phyloP scores from a whole-genome alignment of 2,329 filamentous ascomycete genomes.

The Neurospora sp. region DNA sequence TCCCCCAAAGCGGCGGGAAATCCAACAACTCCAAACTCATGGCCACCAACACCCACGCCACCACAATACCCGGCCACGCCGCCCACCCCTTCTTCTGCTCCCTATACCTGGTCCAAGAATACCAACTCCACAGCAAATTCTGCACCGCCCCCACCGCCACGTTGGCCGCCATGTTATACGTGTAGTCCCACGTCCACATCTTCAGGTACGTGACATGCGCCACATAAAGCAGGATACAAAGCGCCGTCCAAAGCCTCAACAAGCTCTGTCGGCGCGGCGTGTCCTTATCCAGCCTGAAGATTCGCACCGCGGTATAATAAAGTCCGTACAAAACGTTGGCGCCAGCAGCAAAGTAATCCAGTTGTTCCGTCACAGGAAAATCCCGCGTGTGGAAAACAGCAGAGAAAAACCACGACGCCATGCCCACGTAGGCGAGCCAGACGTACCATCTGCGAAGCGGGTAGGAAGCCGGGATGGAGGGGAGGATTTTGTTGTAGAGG shows the following conservation, averaged over 20 bases:
- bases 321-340: constrained; percentile 84
- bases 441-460: constrained; percentile 73
- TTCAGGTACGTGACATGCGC: constrained; percentile 77
- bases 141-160: constrained; percentile 70
- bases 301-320: constrained; percentile 72
- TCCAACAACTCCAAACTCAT: constrained; percentile 96
- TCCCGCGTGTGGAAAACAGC: constrained; percentile 90
- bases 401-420: constrained; percentile 78
- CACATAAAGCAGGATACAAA: constrained; percentile 63
- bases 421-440: constrained; percentile 68
- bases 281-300: constrained; percentile 67
- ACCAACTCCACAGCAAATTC: constrained; percentile 79
- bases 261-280: constrained; percentile 33
- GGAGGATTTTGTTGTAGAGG: constrained; percentile 57
- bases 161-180: constrained; percentile 96
- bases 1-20: constrained; percentile 74
- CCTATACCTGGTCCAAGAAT: constrained; percentile 66
- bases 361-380: constrained; percentile 75
- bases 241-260: constrained; percentile 63
- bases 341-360: constrained; percentile 94
- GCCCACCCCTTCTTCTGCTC: constrained; percentile 69
- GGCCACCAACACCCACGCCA: constrained; percentile 81
- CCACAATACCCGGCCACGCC: constrained; percentile 80
- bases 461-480: constrained; percentile 63
- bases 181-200: constrained; percentile 85